Base-by-base conservation (phyloP, 208 protist genomes). In the Histomonas meleagridis region DNA sequence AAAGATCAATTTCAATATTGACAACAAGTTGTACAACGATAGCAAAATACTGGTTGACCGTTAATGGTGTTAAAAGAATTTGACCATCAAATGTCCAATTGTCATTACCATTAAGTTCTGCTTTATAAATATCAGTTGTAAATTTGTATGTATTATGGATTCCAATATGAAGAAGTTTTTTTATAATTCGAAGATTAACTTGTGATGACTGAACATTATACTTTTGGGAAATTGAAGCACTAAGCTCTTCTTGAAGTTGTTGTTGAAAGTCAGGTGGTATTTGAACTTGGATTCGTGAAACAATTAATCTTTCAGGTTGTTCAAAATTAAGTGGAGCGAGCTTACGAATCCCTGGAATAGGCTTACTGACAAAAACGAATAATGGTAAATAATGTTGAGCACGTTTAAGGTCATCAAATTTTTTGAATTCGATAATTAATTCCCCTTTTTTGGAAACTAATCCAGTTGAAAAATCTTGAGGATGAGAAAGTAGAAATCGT, bases 11-110 rank as follows among this genome's bases (percentile, higher is more conserved):
- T 51, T 81, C 40, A 32, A 81, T 51, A 23, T 21, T 51, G 43
- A 81, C n/a, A 51, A 81, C 12, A 10, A 81, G 51, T 43, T 46
- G 35, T 51, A 81, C 21, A 2, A 81, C 23, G 3, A 81, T 12
- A 32, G 70, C 70, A 81, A 81, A 81, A 23, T 51, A 10, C 1
- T 2, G 18, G 51, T 51, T 43, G 3, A 51, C 51, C 12, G 51
- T 43, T 32, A 81, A 81, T 51, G 48, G 0, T n/a, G 26, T 18
- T 2, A 81, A 81, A 32, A 23, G 23, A 21, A 81, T 28, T n/a
- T 81, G 70, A n/a, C 70, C 70, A 81, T 81, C 70, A 43, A 46
- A 81, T 81, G 26, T 38, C 70, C 70, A 81, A 51, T 35, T 23
- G 21, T 43, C 51, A 12, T 51, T 51, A 12, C 40, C 16, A 46